Evolutionary conservation across 345 rosid genomes (phyloP), one percentile per base, ranked within the genome.

Genomic region (Lepidium aucheri): DNA sequence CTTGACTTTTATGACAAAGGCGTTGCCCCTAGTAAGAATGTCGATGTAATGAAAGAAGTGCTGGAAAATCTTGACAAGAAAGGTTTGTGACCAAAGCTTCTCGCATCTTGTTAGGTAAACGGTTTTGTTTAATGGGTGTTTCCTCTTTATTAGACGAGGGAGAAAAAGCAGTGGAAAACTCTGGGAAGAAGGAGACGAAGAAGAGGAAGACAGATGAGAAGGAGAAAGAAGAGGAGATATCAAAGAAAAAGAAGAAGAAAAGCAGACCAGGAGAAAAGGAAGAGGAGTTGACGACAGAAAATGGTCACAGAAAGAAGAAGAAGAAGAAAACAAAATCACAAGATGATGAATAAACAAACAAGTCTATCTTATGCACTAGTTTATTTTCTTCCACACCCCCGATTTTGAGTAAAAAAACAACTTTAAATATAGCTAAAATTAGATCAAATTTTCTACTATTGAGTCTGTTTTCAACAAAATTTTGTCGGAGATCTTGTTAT

Each of bases 1-100:
- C 80, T 91, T 16, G 95, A 86, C 55, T 94, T 94, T 68, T 88
- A 90, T 32, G 99, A 94, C 75, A 94, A 94, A 81, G 97, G 96
- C 17, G 81, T 94, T 74, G 88, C 95, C 46, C 99, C 99, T 26
- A 88, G 96, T 39, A 94, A 94, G 80, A 94, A 91, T 73, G 83
- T 91, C 45, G 99, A 94, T 54, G 96, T 91, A 57, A 94, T 94
- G 97, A 90, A 85, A 76, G 75, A 83, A 57, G 97, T 95, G 8
- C 43, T 90, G 11, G 89, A 77, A 54, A 68, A 33, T 60, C 65
- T 82, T 9, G 83, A 73, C 28, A 74, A 63, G 46, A 82, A 83
- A 81, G 96, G 97, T 90, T 65, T 30, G 12, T 64, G 58, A 9
- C 46, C 33, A 36, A 36, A 14, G 24, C 45, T 28, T 62, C 58